Conservation (phyloP, 345 rosid species). For the Gossypium sturtianum region DNA sequence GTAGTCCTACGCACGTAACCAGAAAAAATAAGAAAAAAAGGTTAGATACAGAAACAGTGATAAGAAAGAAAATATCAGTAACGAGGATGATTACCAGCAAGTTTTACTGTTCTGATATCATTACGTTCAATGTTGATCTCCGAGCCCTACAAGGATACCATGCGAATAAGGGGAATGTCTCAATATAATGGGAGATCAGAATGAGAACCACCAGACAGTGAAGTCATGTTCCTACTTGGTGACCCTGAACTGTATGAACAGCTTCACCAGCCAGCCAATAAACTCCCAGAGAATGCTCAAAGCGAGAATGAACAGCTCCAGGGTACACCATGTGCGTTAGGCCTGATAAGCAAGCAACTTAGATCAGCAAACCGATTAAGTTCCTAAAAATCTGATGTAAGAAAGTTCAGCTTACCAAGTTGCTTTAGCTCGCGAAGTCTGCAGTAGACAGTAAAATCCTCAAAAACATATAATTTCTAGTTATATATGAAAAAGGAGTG, state of each 20-base stretch:
- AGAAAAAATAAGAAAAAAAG: neutral
- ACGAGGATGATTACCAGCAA: conserved; percentile 46
- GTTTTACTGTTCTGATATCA: conserved; percentile 59
- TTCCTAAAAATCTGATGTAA: neutral
- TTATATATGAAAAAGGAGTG: neutral
- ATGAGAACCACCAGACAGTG: neutral
- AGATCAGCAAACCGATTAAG: neutral
- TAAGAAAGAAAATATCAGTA: neutral
- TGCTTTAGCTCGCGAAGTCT: conserved; percentile 76
- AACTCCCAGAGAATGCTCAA: conserved; percentile 73
- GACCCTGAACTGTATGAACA: conserved; percentile 30
- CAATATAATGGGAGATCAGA: neutral
- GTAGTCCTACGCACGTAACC: conserved; percentile 39
- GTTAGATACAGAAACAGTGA: neutral
- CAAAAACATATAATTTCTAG: neutral
- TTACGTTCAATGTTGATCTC: conserved; percentile 51
- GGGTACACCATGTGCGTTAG: conserved; percentile 53
- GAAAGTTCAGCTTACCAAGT: conserved; percentile 39
- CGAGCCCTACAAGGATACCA: conserved; percentile 35
- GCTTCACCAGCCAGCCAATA: conserved; percentile 61
- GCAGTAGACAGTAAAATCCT: conserved; percentile 18
- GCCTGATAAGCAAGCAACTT: conserved; percentile 30
- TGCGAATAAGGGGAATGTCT: conserved; percentile 6
- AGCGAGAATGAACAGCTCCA: conserved; percentile 68
- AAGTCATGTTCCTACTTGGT: conserved; percentile 35